phyloP scores from a whole-genome alignment of 164 flowering plant genomes.

The Dillenia suffruticosa region DNA sequence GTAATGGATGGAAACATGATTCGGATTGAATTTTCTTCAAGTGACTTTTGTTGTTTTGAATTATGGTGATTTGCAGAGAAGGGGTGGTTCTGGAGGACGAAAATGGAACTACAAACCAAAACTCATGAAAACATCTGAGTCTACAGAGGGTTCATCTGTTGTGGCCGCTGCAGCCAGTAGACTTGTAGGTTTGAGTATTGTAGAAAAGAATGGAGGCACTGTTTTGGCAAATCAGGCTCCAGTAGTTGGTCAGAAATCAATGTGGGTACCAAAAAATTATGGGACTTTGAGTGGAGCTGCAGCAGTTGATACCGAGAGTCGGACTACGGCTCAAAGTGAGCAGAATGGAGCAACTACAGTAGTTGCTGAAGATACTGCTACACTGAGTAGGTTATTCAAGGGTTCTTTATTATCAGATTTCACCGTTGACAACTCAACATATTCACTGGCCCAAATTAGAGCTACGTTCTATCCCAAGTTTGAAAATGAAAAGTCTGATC shows the following conservation, averaged over 20 bases:
- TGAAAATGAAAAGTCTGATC: conserved; percentile 97
- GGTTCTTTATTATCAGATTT: conserved; percentile 55
- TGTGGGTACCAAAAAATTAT: conserved; percentile 55
- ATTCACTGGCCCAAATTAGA: conserved; percentile 66
- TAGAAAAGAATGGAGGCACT: conserved; percentile 19
- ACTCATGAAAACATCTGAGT: conserved; percentile 7
- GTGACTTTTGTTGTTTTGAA: neutral
- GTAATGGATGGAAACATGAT: too few species aligned
- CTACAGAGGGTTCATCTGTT: conserved; percentile 12
- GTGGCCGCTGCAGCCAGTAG: conserved; percentile 22
- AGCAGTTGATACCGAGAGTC: conserved; percentile 19
- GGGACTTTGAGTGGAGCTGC: conserved; percentile 47
- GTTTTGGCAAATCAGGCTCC: conserved; percentile 19
- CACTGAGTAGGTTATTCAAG: conserved; percentile 38
- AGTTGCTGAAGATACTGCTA: conserved; percentile 17
- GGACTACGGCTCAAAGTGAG: conserved; percentile 8
- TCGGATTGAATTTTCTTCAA: neutral
- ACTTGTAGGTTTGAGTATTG: conserved; percentile 25
- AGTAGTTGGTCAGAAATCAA: conserved; percentile 21
- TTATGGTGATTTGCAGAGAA: conserved; percentile 29
- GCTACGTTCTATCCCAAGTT: conserved; percentile 98
- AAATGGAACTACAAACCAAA: conserved; percentile 40
- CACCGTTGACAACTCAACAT: conserved; percentile 60
- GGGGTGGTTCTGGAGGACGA: conserved; percentile 19
- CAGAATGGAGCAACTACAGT: conserved; percentile 16